Evolutionary conservation across 176 grass and related monocot genomes (phyloP).

Genomic region (Areca catechu): DNA sequence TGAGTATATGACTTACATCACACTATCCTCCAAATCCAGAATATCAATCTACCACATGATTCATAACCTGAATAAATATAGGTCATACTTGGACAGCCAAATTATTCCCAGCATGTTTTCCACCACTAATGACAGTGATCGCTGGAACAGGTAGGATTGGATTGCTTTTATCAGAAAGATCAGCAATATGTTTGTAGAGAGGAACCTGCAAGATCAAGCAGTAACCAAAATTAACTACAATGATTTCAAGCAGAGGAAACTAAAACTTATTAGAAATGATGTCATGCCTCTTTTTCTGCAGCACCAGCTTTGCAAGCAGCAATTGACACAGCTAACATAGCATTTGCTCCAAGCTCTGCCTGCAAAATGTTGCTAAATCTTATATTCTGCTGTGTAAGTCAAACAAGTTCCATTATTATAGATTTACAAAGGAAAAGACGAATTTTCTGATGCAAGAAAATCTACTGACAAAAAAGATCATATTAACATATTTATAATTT

Average conservation of each 20-base stretch:
- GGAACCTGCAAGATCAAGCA: conserved; percentile 49
- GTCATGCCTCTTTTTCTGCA: conserved; percentile 82
- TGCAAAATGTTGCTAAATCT: conserved; percentile 21
- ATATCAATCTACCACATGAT: not conserved
- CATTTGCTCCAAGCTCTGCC: conserved; percentile 76
- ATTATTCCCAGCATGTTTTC: conserved; percentile 76
- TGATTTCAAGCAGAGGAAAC: conserved; percentile 13
- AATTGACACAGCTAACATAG: conserved; percentile 91
- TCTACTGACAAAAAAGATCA: too few relatives aligned
- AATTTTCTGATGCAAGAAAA: too few relatives aligned
- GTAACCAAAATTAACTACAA: not conserved
- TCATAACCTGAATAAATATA: conserved; percentile 13
- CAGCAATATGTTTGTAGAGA: conserved; percentile 91
- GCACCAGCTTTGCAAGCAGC: conserved; percentile 97
- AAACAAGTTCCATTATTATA: too few relatives aligned
- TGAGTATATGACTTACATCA: too few relatives aligned
- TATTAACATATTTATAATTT: too few relatives aligned
- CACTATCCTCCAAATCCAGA: not conserved
- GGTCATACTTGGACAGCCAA: conserved; percentile 63
- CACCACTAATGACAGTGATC: conserved; percentile 85
- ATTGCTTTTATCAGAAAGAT: conserved; percentile 79
- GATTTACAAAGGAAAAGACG: too few relatives aligned
- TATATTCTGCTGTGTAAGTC: not conserved
- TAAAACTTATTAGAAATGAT: conserved; percentile 1
- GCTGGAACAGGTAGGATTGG: conserved; percentile 67